These are phyloP conservation scores for Marasmius fiardii DNA, from an alignment of 1,284 basidiomycete species.

Conservation along the genomic window DNA sequence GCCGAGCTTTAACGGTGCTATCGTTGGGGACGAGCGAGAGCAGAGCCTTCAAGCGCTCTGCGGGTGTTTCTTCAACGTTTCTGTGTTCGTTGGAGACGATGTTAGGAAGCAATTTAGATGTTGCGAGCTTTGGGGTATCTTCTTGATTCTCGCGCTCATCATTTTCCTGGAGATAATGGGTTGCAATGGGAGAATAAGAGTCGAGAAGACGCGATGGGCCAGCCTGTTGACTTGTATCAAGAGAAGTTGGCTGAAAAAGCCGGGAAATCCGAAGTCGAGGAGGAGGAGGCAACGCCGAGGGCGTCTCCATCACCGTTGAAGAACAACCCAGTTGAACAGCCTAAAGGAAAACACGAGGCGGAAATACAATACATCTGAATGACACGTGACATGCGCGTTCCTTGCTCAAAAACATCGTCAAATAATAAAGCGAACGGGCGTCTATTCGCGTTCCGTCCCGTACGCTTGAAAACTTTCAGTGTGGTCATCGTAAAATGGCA, in stretches of 20 bases:
- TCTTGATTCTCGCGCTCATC: slow-evolving; percentile 43
- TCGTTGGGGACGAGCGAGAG: slow-evolving; percentile 39
- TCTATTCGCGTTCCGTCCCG: no score
- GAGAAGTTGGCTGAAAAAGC: slow-evolving; percentile 26
- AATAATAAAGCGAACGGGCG: no score
- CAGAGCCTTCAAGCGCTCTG: slow-evolving; percentile 49
- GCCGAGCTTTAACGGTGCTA: slow-evolving; percentile 26
- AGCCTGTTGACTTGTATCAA: slow-evolving; percentile 27
- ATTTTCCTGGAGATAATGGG: slow-evolving; percentile 32
- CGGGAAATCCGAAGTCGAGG: slow-evolving; percentile 47
- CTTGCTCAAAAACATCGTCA: no score
- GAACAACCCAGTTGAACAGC: background rate
- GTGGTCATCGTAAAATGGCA: no score
- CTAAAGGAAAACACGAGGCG: background rate
- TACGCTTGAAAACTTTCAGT: no score
- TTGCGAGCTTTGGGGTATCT: slow-evolving; percentile 45
- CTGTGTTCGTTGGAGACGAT: background rate
- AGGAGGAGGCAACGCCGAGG: slow-evolving; percentile 19
- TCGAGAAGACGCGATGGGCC: slow-evolving; percentile 38
- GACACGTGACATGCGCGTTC: background rate
- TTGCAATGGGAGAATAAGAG: slow-evolving; percentile 27
- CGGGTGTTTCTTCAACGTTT: slow-evolving; percentile 37
- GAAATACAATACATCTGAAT: background rate
- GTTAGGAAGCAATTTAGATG: slow-evolving; percentile 19
- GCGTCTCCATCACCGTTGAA: slow-evolving; percentile 10